These are phyloP conservation scores for Volvariella volvacea DNA, from an alignment of 1,284 basidiomycete genomes.

Conservation along the genomic window DNA sequence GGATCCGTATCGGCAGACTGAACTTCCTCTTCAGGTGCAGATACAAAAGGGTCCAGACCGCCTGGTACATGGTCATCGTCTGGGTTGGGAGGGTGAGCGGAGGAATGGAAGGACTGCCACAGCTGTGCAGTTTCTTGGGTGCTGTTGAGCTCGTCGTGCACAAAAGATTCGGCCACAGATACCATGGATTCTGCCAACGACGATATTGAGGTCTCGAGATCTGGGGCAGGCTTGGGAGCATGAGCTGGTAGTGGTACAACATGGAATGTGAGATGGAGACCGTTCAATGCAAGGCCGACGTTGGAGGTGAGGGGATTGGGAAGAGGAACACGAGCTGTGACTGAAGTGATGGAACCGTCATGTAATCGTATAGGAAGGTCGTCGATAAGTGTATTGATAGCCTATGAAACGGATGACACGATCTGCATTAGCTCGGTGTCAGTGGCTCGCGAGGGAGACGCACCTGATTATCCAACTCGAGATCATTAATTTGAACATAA, in stretches of 20 bases:
- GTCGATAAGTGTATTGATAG: constrained; percentile 70
- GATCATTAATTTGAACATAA: constrained; percentile 77
- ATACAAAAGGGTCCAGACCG: constrained; percentile 52
- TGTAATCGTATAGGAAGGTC: constrained; percentile 65
- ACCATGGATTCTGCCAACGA: constrained; percentile 67
- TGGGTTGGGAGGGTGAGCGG: constrained; percentile 17
- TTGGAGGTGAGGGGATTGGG: constrained; percentile 68
- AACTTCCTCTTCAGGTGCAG: constrained; percentile 30
- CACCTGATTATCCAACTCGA: constrained; percentile 76
- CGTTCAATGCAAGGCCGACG: constrained; percentile 60
- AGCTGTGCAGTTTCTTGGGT: constrained; percentile 66
- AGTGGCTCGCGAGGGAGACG: constrained; percentile 22
- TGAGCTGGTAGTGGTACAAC: constrained; percentile 27
- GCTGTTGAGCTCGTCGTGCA: constrained; percentile 72
- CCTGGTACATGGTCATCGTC: constrained; percentile 51
- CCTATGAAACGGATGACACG: constrained; percentile 43
- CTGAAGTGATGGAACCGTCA: constrained; percentile 66
- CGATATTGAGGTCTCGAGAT: not conserved
- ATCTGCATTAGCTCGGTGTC: constrained; percentile 9
- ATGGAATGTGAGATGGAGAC: constrained; percentile 56
- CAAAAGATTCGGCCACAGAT: constrained; percentile 78
- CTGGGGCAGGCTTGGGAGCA: constrained; percentile 25
- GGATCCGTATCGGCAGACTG: constrained; percentile 47
- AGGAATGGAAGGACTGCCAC: constrained; percentile 58
- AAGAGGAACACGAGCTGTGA: constrained; percentile 74